Conservation (phyloP, 495 filamentous ascomycete species). For the Apodospora peruviana region DNA sequence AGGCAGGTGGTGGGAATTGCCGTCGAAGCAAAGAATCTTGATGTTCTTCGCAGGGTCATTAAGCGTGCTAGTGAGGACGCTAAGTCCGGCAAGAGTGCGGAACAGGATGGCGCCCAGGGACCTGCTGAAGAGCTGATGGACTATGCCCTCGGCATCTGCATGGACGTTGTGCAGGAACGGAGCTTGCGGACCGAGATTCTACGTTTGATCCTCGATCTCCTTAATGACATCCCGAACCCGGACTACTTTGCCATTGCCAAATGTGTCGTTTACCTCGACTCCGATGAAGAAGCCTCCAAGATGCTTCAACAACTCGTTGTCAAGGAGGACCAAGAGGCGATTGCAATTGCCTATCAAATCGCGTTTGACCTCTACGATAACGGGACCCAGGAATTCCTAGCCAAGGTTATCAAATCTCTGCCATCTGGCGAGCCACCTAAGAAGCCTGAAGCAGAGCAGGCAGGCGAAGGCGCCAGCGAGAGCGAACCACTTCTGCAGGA, state of each 20-base stretch:
- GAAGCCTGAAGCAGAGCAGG: slow-evolving; percentile 41
- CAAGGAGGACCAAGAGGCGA: slow-evolving; percentile 68
- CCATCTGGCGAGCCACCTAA: slow-evolving; percentile 55
- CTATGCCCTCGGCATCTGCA: slow-evolving; percentile 91
- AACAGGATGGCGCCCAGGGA: slow-evolving; percentile 42
- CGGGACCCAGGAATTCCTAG: slow-evolving; percentile 92
- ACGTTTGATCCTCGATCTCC: slow-evolving; percentile 76
- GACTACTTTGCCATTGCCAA: slow-evolving; percentile 98
- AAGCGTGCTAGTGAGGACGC: slow-evolving; percentile 73
- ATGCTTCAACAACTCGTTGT: slow-evolving; percentile 77
- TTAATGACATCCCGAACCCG: slow-evolving; percentile 81
- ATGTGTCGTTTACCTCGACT: slow-evolving; percentile 93
- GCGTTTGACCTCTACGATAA: slow-evolving; percentile 98
- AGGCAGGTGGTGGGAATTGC: slow-evolving; percentile 98
- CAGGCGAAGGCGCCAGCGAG: slow-evolving; percentile 45
- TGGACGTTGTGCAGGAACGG: slow-evolving; percentile 95
- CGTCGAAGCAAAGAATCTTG: slow-evolving; percentile 88
- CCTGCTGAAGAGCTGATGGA: slow-evolving; percentile 92
- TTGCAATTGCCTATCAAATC: slow-evolving; percentile 90
- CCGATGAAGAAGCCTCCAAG: slow-evolving; percentile 84
- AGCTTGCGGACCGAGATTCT: slow-evolving; percentile 74
- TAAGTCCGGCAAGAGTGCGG: slow-evolving; percentile 56
- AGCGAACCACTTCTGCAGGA: slow-evolving; percentile 38
- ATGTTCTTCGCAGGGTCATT: slow-evolving; percentile 83
- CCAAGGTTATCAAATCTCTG: slow-evolving; percentile 79